Percentiles rank a stretch among this genome's conserved stretches.
Evolutionary conservation across 148 eudicot species (phyloP).

Genomic region (Nyssa sinensis): DNA sequence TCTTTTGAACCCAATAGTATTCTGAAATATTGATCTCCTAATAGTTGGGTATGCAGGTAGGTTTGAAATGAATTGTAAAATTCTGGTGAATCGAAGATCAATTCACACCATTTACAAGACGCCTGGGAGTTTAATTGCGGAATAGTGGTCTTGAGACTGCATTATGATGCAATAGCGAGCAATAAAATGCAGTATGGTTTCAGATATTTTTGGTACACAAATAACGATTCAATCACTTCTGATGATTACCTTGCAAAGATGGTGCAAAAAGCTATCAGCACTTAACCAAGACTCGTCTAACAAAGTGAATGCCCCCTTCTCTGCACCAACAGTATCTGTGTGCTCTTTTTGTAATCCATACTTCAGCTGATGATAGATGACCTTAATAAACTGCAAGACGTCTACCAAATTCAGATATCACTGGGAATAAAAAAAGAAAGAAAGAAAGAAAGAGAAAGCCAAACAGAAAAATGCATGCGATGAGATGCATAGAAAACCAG

Average conservation of each 20-base stretch:
- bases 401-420: constrained; percentile 11
- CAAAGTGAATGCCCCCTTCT: constrained; percentile 47
- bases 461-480: background rate
- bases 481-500: background rate
- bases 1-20: background rate
- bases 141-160: background rate
- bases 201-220: background rate
- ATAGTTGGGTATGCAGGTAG: background rate
- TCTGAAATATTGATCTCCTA: background rate
- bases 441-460: background rate
- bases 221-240: background rate
- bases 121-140: background rate
- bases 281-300: constrained; percentile 93
- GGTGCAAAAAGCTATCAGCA: constrained; percentile 78
- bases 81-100: background rate
- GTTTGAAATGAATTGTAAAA: background rate
- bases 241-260: constrained; percentile 78
- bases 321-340: constrained; percentile 26
- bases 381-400: constrained; percentile 63
- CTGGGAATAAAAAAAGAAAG: background rate
- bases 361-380: constrained; percentile 77
- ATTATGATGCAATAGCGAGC: background rate
- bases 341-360: constrained; percentile 71
- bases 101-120: background rate
- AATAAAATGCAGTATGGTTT: background rate